Evolutionary conservation across 495 filamentous ascomycete species (phyloP), one percentile per base, ranked within the genome.

Genomic region (Aspergillus asperescens): DNA sequence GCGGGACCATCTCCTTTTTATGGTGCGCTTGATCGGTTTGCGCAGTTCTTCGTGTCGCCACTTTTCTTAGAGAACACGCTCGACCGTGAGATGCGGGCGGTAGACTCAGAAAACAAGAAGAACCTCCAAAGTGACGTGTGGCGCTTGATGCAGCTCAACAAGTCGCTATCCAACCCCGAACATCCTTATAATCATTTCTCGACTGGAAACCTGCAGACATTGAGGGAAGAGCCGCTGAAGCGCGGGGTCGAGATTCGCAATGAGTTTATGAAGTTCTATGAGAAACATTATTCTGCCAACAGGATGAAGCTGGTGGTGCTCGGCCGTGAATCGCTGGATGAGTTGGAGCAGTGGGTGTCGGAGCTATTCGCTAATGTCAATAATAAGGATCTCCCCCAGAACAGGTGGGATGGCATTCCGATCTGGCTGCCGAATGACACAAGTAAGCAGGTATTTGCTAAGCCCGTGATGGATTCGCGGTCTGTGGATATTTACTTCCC

Each of bases 101-200:
- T 99, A 16, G 93, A 99, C 70, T 97, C 93, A 0, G 93, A 99
- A 65, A 96, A 97, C 71, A 99, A 99, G 78, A 97, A 99, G 77
- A 99, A 99, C 57, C 79, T 99, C 20, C 93, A 99, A 72, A 95
- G 81, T 68, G 93, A 99, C 65, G 74, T 81, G 52, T 99, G 94
- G 94, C 85, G 93, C 18, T 69, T 96, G 52, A 83, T 91, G 68
- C 93, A 99, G 65, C 77, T 99, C 25, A 88, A 88, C 62, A 96
- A 96, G 69, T 86, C 88, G 1, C 72, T 94, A 9, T 90, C 92
- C 20, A 99, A 92, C 68, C 82, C 86, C 4, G 83, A 84, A 32
- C 94, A 97, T 62, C 93, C 93, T n/a, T 95, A 88, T 62, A 86
- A 86, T 65, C 88, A 96, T 63, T 99, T 99, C 67, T 94, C 91